A percentile compares a stretch with the other conserved stretches of the same genome.
Evolutionary conservation across 176 grass and related monocot genomes (phyloP).

Genomic region (Musa itinerans): DNA sequence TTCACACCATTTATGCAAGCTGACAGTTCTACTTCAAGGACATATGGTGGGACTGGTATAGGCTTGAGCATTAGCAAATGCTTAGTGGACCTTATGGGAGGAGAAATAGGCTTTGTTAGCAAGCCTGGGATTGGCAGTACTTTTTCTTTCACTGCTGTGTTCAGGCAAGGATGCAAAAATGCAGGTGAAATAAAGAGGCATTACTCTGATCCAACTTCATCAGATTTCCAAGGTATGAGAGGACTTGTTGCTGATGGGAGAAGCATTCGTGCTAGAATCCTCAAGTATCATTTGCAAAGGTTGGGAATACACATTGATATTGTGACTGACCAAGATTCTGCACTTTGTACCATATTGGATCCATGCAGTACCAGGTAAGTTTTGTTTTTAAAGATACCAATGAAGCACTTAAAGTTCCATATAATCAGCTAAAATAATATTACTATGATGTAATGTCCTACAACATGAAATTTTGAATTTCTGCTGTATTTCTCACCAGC

Average conservation of each 20-base stretch:
- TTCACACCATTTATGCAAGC: slow-evolving; percentile 31
- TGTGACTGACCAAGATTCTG: slow-evolving; percentile 35
- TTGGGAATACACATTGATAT: slow-evolving; percentile 66
- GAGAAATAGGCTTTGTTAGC: slow-evolving; percentile 52
- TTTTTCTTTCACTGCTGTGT: slow-evolving; percentile 69
- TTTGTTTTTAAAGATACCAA: background rate
- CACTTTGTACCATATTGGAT: slow-evolving; percentile 41
- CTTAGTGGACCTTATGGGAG: slow-evolving; percentile 62
- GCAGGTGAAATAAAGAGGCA: slow-evolving; percentile 47
- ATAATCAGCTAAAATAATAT: background rate
- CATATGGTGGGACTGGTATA: slow-evolving; percentile 23
- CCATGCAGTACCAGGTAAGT: slow-evolving; percentile 47
- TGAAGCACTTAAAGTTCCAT: background rate
- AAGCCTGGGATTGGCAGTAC: slow-evolving; percentile 51
- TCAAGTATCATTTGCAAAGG: slow-evolving; percentile 76
- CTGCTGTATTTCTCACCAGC: no score
- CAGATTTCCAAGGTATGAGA: slow-evolving; percentile 65
- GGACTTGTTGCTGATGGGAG: slow-evolving; percentile 59
- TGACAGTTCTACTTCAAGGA: slow-evolving; percentile 18
- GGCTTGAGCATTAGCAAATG: slow-evolving; percentile 32
- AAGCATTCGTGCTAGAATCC: slow-evolving; percentile 53
- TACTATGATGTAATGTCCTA: no score
- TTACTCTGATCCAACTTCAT: slow-evolving; percentile 31
- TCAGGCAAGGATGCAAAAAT: slow-evolving; percentile 24
- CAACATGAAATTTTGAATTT: no score